phyloP scores from a whole-genome alignment of 495 filamentous ascomycete species.

The Lichina pygmaea region DNA sequence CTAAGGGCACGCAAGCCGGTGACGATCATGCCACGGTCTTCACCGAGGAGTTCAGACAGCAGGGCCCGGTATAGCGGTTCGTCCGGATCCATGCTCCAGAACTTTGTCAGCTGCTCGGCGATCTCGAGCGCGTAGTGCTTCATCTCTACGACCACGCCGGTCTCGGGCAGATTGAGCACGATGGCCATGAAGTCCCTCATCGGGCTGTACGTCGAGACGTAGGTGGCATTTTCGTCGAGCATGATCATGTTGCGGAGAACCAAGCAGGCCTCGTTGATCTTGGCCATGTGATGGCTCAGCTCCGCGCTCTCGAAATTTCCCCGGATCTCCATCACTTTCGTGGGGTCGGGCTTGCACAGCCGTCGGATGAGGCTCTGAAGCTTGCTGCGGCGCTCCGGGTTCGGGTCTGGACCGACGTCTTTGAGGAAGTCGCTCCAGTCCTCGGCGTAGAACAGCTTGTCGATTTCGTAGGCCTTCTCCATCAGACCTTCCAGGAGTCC shows the following conservation, averaged over 20 bases:
- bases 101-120: conserved; percentile 70
- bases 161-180: conserved; percentile 46
- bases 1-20: conserved; percentile 62
- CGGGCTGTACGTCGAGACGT: conserved; percentile 42
- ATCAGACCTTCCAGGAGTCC: conserved; percentile 72
- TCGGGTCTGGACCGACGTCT: conserved; percentile 17
- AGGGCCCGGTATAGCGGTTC: conserved; percentile 62
- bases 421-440: conserved; percentile 55
- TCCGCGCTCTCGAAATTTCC: conserved; percentile 55
- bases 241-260: conserved; percentile 86
- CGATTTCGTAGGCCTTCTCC: conserved; percentile 50
- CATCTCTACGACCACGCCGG: conserved; percentile 53
- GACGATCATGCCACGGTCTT: conserved; percentile 67
- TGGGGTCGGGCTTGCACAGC: conserved; percentile 10
- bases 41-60: conserved; percentile 35
- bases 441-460: conserved; percentile 51
- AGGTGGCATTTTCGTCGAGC: conserved; percentile 63
- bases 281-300: conserved; percentile 38
- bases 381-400: conserved; percentile 21
- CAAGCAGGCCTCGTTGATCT: conserved; percentile 64
- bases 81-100: conserved; percentile 36
- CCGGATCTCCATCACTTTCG: conserved; percentile 18
- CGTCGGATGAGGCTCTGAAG: conserved; percentile 21
- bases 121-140: conserved; percentile 85
- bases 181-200: conserved; percentile 62